A percentile compares a stretch with the other conserved stretches of the same genome.
Conservation (phyloP, 129 eudicot genomes). For the Logfia minima region DNA sequence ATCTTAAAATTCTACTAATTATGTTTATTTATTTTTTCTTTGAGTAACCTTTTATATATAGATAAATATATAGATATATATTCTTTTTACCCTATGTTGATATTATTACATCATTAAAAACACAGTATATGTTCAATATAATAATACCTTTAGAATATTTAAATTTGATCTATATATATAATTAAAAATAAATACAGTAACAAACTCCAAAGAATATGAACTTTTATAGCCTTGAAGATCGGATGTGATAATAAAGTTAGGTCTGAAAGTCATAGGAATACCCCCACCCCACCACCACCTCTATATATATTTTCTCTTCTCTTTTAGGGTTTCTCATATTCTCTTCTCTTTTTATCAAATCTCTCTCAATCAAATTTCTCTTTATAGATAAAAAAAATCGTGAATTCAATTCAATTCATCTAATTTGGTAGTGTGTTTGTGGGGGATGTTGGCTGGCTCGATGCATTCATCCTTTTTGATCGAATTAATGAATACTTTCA, state of each 20-base stretch:
- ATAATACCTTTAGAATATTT: too few relatives aligned
- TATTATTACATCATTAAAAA: too few relatives aligned
- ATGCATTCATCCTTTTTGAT: constrained; percentile 43
- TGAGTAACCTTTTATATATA: too few relatives aligned
- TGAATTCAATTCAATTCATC: neutral
- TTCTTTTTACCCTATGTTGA: too few relatives aligned
- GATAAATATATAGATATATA: too few relatives aligned
- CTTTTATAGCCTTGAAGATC: too few relatives aligned
- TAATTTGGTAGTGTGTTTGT: constrained; percentile 40
- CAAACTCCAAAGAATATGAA: neutral
- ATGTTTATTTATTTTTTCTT: too few relatives aligned
- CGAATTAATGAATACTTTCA: neutral
- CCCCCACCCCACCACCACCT: neutral
- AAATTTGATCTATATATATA: too few relatives aligned
- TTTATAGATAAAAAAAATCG: neutral
- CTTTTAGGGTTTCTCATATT: constrained; percentile 35
- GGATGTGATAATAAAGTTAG: neutral
- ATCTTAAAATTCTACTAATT: too few relatives aligned
- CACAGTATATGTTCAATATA: too few relatives aligned
- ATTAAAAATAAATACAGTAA: neutral
- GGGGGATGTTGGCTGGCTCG: constrained; percentile 75
- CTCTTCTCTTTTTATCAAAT: neutral
- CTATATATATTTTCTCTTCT: constrained; percentile 22
- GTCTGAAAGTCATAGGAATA: constrained; percentile 23
- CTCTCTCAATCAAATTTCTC: constrained; percentile 20